phyloP scores from a whole-genome alignment of 345 rosid species.

The Cardamine occulta region DNA sequence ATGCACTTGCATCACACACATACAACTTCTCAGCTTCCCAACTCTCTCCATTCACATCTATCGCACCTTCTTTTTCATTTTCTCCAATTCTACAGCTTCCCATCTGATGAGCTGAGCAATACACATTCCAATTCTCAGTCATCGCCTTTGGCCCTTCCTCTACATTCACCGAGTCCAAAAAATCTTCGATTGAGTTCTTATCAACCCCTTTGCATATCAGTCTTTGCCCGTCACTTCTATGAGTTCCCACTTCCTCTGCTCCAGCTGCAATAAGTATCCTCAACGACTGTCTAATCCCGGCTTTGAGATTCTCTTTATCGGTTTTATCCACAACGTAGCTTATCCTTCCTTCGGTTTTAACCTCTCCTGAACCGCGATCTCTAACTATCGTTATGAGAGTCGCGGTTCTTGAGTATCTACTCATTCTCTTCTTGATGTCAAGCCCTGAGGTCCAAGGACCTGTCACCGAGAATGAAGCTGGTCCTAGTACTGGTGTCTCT shows the following conservation, averaged over 20 bases:
- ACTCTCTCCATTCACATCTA: slow-evolving; percentile 60
- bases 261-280: slow-evolving; percentile 68
- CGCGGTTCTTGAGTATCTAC: slow-evolving; percentile 63
- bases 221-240: slow-evolving; percentile 62
- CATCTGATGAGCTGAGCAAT: slow-evolving; percentile 68
- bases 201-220: slow-evolving; percentile 50
- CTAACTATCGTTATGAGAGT: slow-evolving; percentile 51
- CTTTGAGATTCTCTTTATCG: slow-evolving; percentile 53
- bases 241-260: slow-evolving; percentile 70
- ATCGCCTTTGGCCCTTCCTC: slow-evolving; percentile 43
- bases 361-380: slow-evolving; percentile 59
- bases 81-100: slow-evolving; percentile 69
- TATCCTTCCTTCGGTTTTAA: slow-evolving; percentile 52
- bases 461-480: slow-evolving; percentile 48
- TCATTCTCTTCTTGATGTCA: slow-evolving; percentile 55
- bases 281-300: slow-evolving; percentile 57
- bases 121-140: slow-evolving; percentile 50
- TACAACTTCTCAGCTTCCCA: slow-evolving; percentile 67
- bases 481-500: slow-evolving; percentile 61
- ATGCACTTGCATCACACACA: slow-evolving; percentile 63
- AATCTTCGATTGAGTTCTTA: slow-evolving; percentile 49
- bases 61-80: slow-evolving; percentile 53
- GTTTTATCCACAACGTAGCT: slow-evolving; percentile 33
- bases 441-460: slow-evolving; percentile 62
- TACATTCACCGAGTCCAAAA: slow-evolving; percentile 49